Evolutionary conservation across 176 grass and related monocot genomes (phyloP).

Genomic region (Aegilops speltoides): DNA sequence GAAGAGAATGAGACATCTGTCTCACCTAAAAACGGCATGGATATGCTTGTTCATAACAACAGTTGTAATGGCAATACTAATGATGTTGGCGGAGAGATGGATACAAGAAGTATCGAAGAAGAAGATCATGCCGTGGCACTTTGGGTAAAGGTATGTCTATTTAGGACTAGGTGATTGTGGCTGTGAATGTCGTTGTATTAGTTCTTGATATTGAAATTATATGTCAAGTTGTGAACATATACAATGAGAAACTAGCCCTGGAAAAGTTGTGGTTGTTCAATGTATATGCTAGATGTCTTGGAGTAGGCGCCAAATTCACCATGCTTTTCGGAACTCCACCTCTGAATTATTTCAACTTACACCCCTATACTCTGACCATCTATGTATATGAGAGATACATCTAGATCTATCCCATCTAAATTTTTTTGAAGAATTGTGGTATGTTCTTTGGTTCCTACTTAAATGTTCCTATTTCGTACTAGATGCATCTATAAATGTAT

Average conservation of each 20-base stretch:
- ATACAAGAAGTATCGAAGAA: conserved; percentile 32
- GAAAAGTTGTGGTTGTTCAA: not conserved
- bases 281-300: not conserved
- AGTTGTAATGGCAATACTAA: conserved; percentile 43
- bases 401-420: not conserved
- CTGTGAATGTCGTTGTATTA: not conserved
- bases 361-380: not conserved
- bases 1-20: conserved; percentile 38
- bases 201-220: conserved; percentile 3
- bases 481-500: not conserved
- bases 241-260: not conserved
- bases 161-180: not conserved
- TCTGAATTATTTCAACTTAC: not conserved
- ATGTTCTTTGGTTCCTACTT: not conserved
- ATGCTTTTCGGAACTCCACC: not conserved
- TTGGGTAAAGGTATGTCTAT: conserved; percentile 89
- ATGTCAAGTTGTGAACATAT: not conserved
- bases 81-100: conserved; percentile 30
- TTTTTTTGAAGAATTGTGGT: not conserved
- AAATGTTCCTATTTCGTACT: not conserved
- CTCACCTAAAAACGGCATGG: conserved; percentile 32
- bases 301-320: not conserved
- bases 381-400: conserved; percentile 1
- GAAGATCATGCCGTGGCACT: conserved; percentile 71
- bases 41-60: conserved; percentile 30